phyloP scores from a whole-genome alignment of 305 asterid species.

The Fraxinus dipetala region DNA sequence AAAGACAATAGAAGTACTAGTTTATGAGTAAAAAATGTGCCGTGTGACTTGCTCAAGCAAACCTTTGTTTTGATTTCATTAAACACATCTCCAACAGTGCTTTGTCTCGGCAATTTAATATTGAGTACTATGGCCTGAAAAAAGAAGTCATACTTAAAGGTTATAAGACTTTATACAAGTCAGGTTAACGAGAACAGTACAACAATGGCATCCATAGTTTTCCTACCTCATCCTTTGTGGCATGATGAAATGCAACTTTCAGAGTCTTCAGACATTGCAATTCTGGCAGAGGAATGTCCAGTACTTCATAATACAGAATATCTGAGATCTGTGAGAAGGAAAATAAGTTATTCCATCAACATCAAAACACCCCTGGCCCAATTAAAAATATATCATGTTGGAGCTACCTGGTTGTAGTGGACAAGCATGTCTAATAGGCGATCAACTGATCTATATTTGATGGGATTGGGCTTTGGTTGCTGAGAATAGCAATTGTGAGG shows the following conservation, averaged over 20 bases:
- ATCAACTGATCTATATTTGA: conserved; percentile 83
- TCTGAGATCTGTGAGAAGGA: conserved; percentile 62
- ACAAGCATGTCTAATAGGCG: conserved; percentile 90
- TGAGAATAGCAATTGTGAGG: conserved; percentile 97
- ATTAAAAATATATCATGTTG: neutral
- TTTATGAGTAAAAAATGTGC: neutral
- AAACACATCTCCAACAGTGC: conserved; percentile 92
- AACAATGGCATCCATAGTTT: conserved; percentile 9
- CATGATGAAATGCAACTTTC: conserved; percentile 90
- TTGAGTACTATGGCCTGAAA: conserved; percentile 67
- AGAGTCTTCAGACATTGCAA: conserved; percentile 88
- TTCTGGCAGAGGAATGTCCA: conserved; percentile 97
- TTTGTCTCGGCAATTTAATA: conserved; percentile 84
- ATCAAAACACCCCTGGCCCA: neutral
- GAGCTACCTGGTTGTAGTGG: conserved; percentile 89
- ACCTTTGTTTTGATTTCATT: conserved; percentile 92
- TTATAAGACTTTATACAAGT: conserved; percentile 9
- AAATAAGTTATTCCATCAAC: neutral
- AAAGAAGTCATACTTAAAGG: conserved; percentile 2
- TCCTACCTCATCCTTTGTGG: conserved; percentile 88
- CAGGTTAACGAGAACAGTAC: conserved; percentile 7
- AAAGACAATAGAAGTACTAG: conserved; percentile 2
- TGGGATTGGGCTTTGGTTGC: conserved; percentile 90
- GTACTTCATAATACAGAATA: conserved; percentile 85
- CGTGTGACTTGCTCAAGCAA: conserved; percentile 18